Evolutionary conservation across 1,139 yeast species (phyloP).

Genomic region (Nakaseomyces bracarensis): DNA sequence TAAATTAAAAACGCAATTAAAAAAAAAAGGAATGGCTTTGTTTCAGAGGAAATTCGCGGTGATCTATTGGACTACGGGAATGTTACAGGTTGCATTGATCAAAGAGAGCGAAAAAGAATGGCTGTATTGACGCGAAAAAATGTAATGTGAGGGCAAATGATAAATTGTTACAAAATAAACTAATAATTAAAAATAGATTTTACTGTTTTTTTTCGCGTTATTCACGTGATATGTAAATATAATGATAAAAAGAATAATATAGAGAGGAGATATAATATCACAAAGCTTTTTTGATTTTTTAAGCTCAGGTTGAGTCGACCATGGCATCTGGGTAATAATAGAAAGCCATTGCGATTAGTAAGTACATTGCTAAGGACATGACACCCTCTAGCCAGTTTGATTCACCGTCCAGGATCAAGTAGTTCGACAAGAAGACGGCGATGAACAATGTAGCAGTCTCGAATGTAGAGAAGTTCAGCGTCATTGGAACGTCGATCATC

Average conservation of each 20-base stretch:
- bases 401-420: conserved; percentile 85
- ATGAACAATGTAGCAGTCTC: conserved; percentile 88
- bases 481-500: conserved; percentile 86
- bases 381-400: conserved; percentile 96
- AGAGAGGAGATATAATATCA: neutral
- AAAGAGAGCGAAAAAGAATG: too few species aligned
- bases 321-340: conserved; percentile 45
- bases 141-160: too few species aligned
- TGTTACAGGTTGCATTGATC: neutral
- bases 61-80: too few species aligned
- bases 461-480: conserved; percentile 81
- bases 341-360: conserved; percentile 82
- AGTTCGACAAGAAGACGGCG: conserved; percentile 79
- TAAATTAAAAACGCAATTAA: too few species aligned
- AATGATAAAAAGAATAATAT: neutral
- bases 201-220: conserved; percentile 1
- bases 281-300: neutral
- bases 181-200: too few species aligned
- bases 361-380: conserved; percentile 78
- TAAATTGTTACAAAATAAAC: too few species aligned
- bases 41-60: too few species aligned
- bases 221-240: neutral
- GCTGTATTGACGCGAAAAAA: neutral
- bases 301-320: neutral
- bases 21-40: too few species aligned